Conservation (phyloP, 1,284 basidiomycete genomes). For the Tetrapyrgos nigripes region DNA sequence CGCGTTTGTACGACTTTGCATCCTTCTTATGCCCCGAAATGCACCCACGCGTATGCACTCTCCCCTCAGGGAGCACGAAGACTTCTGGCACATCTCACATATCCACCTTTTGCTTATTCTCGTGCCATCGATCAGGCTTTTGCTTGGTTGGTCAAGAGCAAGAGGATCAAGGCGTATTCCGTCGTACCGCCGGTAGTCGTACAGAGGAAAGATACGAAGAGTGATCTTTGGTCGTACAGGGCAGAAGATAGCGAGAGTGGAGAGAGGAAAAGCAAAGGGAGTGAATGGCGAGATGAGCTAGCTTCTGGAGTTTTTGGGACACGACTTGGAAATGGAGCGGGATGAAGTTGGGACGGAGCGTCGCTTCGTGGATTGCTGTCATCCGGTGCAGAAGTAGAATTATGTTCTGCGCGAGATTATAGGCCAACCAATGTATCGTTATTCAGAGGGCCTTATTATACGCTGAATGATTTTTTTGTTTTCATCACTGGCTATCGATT, state of each 20-base stretch:
- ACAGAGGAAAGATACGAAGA: conserved; percentile 60
- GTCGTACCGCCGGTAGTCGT: conserved; percentile 69
- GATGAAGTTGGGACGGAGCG: too few species aligned
- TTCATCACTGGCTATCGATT: too few species aligned
- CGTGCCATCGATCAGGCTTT: conserved; percentile 79
- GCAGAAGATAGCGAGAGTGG: conserved; percentile 37
- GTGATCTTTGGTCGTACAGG: conserved; percentile 52
- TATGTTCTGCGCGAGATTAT: too few species aligned
- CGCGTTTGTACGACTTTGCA: conserved; percentile 41
- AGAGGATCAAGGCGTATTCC: conserved; percentile 61
- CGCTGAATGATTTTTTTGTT: too few species aligned
- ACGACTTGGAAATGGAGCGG: neutral
- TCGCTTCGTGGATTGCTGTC: too few species aligned
- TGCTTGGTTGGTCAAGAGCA: conserved; percentile 67
- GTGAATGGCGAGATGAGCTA: conserved; percentile 59
- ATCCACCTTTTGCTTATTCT: conserved; percentile 76
- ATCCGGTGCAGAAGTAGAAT: too few species aligned
- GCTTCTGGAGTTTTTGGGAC: conserved; percentile 51
- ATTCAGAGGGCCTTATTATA: too few species aligned
- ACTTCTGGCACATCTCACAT: conserved; percentile 57
- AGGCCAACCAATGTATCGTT: too few species aligned
- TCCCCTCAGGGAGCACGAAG: conserved; percentile 60
- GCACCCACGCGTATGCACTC: conserved; percentile 72
- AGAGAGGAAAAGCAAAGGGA: too few species aligned
- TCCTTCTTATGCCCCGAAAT: conserved; percentile 65